Base-by-base conservation (phyloP, 257 asterid genomes). In the Penstemon barbatus region DNA sequence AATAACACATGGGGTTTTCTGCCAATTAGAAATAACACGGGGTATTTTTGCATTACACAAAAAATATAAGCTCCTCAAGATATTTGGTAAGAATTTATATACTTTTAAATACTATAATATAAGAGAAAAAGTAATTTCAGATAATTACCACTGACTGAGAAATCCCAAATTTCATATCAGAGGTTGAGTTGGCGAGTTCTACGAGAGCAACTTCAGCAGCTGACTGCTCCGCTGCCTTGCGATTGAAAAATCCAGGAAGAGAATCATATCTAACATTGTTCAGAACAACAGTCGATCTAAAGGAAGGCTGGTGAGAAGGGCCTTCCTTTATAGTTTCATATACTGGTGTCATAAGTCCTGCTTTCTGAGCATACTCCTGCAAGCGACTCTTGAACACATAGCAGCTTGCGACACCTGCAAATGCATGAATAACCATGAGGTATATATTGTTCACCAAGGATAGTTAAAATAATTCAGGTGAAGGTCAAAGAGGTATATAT, bases 131-230 rank as follows among this genome's bases (percentile, higher is more conserved):
- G 33, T 25, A 59, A 38, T 25, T 43, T 33, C 39, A 56, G 33
- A 4, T 25, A 57, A 57, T 75, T 87, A 94, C 99, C 95, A 91
- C 95, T 50, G 91, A 95, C 72, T 79, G 90, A 71, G 96, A 65
- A 73, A 85, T 85, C 78, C 88, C 80, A 55, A 76, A 83, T 74
- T 70, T 71, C 73, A 40, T 59, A 58, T 81, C 83, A 39, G 58
- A 78, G 8, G 33, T 25, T 25, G 85, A 70, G 48, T 77, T 79
- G 61, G 79, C 75, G 12, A 94, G 86, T 73, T 83, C 85, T 69
- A 83, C 18, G 36, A 94, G 96, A 74, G 99, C 99, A 62, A 91
- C 95, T 87, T 94, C 99, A 51, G 99, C 99, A 70, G 99, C 97
- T 13, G 99, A 94, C 75, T 94, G 99, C 78, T 94, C 99, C 0